Evolutionary conservation across 176 grass and related monocot species (phyloP), one percentile per base, ranked within the genome.

Genomic region (Echinochloa phyllopogon): DNA sequence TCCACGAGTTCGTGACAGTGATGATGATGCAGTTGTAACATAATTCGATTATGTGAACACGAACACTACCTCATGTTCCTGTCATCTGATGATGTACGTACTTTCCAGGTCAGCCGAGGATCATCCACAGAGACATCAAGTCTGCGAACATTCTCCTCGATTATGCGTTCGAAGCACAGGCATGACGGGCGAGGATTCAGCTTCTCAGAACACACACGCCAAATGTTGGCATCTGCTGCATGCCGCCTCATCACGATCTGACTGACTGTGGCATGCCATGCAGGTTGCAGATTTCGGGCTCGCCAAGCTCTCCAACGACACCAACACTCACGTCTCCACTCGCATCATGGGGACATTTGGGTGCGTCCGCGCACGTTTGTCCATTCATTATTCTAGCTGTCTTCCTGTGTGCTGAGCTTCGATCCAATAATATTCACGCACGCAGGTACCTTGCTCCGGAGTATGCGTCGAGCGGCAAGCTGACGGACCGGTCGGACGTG

Each of bases 201-300:
- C 16, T 59, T 59, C 56, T 59, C 56, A 23, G 56, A 59, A 4
- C 56, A 56, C 56, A 56, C 52, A 4, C 10, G 21, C 24, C 4
- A 59, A 59, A 3, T 61, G 25, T 11, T 47, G 44, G 16, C n/a
- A 18, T 4, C 14, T 4, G 14, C 12, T 6, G 9, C 2, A 0
- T n/a, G 7, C 6, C 23, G 55, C 6, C 8, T 8, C 6, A 51
- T 8, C 6, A 51, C 49, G 49, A 64, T 64, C n/a, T 23, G 9
- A 50, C 27, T 2, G 49, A 50, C 48, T 2, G 49, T 62, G 23
- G 17, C 6, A 78, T 21, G 38, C n/a, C 39, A 6, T 76, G 29
- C 25, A 97, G 92, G 95, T 97, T 45, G 93, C 95, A n/a, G 95
- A 97, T 87, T 97, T 97, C 44, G 95, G 95, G 42, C 88, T 97